Evolutionary conservation across 2,329 filamentous ascomycete genomes (phyloP), one percentile per base, ranked within the genome.

Genomic region (Samsoniella hepiali): DNA sequence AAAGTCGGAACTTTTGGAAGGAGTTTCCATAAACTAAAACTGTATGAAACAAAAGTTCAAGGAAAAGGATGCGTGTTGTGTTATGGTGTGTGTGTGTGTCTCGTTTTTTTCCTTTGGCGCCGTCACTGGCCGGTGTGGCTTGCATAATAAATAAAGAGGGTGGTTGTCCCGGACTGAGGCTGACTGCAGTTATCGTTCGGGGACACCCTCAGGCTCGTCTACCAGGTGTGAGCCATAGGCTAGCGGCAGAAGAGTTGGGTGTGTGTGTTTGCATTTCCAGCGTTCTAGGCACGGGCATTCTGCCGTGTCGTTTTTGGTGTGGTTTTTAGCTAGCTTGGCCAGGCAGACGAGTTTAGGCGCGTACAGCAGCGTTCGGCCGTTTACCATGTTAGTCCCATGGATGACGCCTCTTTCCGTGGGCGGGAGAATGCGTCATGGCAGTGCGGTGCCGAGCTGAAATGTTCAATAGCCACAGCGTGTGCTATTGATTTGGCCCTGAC

Each of bases 91-190:
- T 36, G 44, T 57, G 42, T 44, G n/a, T 56, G 36, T 53, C 45
- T 45, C 11, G 3, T 51, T 42, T 42, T 38, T 10, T 40, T 31
- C 27, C 38, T 29, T 31, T 49, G 51, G 50, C 32, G 40, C 50
- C 59, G 59, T 49, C 15, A 31, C 40, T 62, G 50, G 50, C 59
- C 50, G 59, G 59, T 38, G 59, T 62, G 59, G 59, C 59, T 61
- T 62, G 59, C 59, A 62, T 62, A 7, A 54, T 45, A 11, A 62
- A 62, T n/a, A 17, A 47, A 38, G 44, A 62, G 10, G n/a, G 47
- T 34, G 34, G 49, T 53, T 31, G 44, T 15, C 11, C 22, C n/a
- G 31, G 38, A 42, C 36, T 62, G 42, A 32, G 38, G 59, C 51
- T 62, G 42, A 36, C 47, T 7, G 34, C 15, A 60, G 42, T 22